These are phyloP conservation scores for Plantago elongata DNA, from an alignment of 257 asterid genomes.

Conservation along the genomic window DNA sequence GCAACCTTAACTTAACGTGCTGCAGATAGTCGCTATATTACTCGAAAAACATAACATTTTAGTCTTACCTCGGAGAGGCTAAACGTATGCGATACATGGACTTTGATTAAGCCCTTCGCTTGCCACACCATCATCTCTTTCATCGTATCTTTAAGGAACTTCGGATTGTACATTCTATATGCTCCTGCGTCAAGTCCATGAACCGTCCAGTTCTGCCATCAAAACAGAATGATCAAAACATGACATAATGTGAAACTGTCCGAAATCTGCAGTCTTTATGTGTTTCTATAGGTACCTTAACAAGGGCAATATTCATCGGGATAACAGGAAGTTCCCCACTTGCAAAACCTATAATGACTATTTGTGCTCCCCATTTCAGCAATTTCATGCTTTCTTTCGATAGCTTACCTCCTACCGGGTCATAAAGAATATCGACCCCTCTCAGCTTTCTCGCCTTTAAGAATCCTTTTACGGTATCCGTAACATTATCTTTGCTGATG, in stretches of 20 bases:
- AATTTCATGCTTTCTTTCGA: constrained; percentile 69
- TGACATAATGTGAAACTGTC: too few relatives aligned
- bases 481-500: constrained; percentile 59
- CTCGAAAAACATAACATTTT: too few relatives aligned
- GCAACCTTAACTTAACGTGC: too few relatives aligned
- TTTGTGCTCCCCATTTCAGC: constrained; percentile 94
- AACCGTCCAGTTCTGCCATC: constrained; percentile 84
- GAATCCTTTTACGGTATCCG: constrained; percentile 66
- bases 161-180: constrained; percentile 55
- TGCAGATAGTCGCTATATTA: too few relatives aligned
- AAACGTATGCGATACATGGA: constrained; percentile 68
- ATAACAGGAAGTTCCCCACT: constrained; percentile 86
- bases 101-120: constrained; percentile 58
- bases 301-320: constrained; percentile 87
- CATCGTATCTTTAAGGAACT: constrained; percentile 66
- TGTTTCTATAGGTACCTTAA: constrained; percentile 52
- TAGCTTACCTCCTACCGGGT: constrained; percentile 96
- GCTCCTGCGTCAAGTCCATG: constrained; percentile 98
- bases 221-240: not conserved
- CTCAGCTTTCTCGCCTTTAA: constrained; percentile 64
- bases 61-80: constrained; percentile 60
- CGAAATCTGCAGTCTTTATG: too few relatives aligned
- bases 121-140: constrained; percentile 82
- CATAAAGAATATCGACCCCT: constrained; percentile 92
- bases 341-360: constrained; percentile 89